These are phyloP conservation scores for Nicotiana attenuata DNA, from an alignment of 257 asterid genomes.

Conservation along the genomic window DNA sequence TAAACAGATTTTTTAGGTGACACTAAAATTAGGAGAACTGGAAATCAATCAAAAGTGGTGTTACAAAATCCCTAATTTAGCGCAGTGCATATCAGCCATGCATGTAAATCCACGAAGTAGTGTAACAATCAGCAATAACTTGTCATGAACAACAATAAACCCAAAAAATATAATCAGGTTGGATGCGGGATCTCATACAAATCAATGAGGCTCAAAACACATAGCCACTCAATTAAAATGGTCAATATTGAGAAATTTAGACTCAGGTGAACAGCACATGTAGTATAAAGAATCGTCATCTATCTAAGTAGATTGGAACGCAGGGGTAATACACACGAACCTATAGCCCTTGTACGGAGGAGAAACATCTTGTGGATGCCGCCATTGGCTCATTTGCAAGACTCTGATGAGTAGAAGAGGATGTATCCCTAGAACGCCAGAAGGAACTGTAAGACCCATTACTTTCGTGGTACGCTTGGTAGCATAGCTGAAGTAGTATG, in stretches of 20 bases:
- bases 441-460: slow-evolving; percentile 63
- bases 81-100: neutral
- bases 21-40: neutral
- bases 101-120: neutral
- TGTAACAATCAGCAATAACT: neutral
- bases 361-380: slow-evolving; percentile 56
- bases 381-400: slow-evolving; percentile 87
- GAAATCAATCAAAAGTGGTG: neutral
- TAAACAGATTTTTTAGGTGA: neutral
- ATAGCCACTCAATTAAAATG: neutral
- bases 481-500: slow-evolving; percentile 93
- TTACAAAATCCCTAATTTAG: neutral
- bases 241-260: neutral
- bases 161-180: neutral
- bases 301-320: neutral
- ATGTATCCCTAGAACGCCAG: slow-evolving; percentile 73
- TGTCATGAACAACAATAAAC: neutral
- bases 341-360: slow-evolving; percentile 89
- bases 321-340: slow-evolving; percentile 30
- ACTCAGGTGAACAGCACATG: neutral
- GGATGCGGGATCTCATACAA: neutral
- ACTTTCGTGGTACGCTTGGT: slow-evolving; percentile 64
- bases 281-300: neutral
- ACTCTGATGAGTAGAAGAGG: slow-evolving; percentile 78
- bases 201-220: neutral